Evolutionary conservation across 352 stramenopile species (phyloP).

Genomic region (Stramenopiles sp.): DNA sequence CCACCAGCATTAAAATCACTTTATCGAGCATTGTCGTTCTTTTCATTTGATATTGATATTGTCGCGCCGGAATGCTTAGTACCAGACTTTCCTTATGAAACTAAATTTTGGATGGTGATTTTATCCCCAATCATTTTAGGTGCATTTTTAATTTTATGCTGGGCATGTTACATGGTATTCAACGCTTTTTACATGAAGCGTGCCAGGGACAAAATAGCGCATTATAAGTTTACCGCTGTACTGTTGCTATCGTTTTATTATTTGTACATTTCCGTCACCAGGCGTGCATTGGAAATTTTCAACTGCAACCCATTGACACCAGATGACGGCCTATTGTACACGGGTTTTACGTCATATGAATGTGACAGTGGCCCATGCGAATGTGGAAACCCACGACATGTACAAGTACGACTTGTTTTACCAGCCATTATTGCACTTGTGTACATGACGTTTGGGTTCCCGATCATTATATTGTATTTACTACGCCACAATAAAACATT

Average conservation of each 20-base stretch:
- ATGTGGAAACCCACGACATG: slow-evolving; percentile 32
- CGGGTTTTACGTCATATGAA: slow-evolving; percentile 29
- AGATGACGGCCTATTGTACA: slow-evolving; percentile 39
- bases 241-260: slow-evolving; percentile 45
- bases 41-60: slow-evolving; percentile 56
- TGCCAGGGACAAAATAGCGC: background rate
- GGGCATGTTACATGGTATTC: background rate
- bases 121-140: background rate
- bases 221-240: background rate
- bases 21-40: slow-evolving; percentile 39
- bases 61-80: slow-evolving; percentile 49
- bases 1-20: slow-evolving; percentile 32
- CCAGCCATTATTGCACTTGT: slow-evolving; percentile 38
- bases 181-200: background rate
- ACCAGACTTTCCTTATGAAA: slow-evolving; percentile 41
- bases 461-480: slow-evolving; percentile 36
- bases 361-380: slow-evolving; percentile 22
- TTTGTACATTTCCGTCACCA: slow-evolving; percentile 44
- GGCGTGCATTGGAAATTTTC: slow-evolving; percentile 44
- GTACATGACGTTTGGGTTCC: slow-evolving; percentile 43
- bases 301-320: slow-evolving; percentile 43
- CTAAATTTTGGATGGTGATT: slow-evolving; percentile 25
- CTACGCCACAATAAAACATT: slow-evolving; percentile 31
- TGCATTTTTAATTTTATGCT: background rate
- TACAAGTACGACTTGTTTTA: slow-evolving; percentile 39